A percentile compares a stretch with the other conserved stretches of the same genome.
phyloP scores from a whole-genome alignment of 1,284 basidiomycete species.

The Leccinum solheimii region DNA sequence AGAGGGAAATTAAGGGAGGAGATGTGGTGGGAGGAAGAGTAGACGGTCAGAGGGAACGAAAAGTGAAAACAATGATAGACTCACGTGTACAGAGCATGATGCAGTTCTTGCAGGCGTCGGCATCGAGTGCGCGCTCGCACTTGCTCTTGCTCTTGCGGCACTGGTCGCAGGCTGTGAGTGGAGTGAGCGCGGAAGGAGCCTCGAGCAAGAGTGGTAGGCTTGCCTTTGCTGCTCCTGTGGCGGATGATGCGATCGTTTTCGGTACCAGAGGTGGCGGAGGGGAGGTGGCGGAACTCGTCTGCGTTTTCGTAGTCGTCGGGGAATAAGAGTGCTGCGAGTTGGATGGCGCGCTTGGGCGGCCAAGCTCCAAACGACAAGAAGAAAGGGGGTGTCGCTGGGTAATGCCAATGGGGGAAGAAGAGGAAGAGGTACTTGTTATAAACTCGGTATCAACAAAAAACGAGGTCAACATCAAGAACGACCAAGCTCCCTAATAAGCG shows the following conservation, averaged over 20 bases:
- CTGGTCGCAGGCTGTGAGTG: constrained; percentile 56
- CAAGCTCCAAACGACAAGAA: constrained; percentile 12
- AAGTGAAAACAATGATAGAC: constrained; percentile 32
- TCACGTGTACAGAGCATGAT: constrained; percentile 66
- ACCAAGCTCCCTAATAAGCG: neutral
- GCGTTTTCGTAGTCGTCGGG: constrained; percentile 53
- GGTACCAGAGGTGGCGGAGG: constrained; percentile 21
- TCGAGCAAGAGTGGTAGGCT: constrained; percentile 13
- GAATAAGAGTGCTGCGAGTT: constrained; percentile 40
- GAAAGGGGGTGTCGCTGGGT: neutral
- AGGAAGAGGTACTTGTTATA: constrained; percentile 10
- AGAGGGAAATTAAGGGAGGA: neutral
- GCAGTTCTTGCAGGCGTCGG: constrained; percentile 60
- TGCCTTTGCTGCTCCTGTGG: constrained; percentile 70
- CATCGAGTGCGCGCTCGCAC: constrained; percentile 27
- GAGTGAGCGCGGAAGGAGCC: neutral
- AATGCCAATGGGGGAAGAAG: neutral
- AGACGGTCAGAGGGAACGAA: neutral
- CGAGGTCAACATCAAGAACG: neutral
- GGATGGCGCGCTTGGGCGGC: constrained; percentile 23
- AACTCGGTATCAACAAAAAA: neutral
- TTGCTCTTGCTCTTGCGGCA: constrained; percentile 55
- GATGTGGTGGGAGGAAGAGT: neutral
- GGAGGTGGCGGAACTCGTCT: constrained; percentile 46
- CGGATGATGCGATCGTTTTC: constrained; percentile 38